Evolutionary conservation across 2,329 filamentous ascomycete genomes (phyloP).

Genomic region (Drechmeria coniospora): DNA sequence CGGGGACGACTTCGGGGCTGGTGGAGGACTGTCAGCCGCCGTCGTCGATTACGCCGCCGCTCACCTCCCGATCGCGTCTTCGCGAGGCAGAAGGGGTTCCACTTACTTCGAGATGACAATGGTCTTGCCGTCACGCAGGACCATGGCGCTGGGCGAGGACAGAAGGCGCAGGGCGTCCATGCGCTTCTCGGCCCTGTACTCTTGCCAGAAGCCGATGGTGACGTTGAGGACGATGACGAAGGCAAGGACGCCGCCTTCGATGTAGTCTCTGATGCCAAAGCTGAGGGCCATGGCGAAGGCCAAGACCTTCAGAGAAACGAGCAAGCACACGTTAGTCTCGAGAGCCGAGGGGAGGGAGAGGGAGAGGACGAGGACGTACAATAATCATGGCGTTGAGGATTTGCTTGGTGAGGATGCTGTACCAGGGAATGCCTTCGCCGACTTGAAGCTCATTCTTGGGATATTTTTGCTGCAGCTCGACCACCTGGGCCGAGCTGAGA

Average conservation of each 20-base stretch:
- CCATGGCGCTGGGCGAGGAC: slow-evolving; percentile 46
- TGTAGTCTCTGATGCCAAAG: slow-evolving; percentile 51
- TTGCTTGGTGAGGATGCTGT: slow-evolving; percentile 59
- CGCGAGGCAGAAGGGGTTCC: background rate
- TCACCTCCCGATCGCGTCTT: too few relatives aligned
- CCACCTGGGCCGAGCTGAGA: slow-evolving; percentile 43
- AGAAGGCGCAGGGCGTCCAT: slow-evolving; percentile 49
- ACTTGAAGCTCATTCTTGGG: slow-evolving; percentile 58
- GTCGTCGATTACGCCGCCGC: background rate
- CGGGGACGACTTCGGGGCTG: slow-evolving; percentile 51
- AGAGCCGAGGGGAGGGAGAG: background rate
- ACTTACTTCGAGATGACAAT: slow-evolving; percentile 42
- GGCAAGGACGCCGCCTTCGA: slow-evolving; percentile 51
- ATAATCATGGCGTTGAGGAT: slow-evolving; percentile 67
- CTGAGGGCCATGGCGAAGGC: slow-evolving; percentile 62
- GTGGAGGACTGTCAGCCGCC: slow-evolving; percentile 5
- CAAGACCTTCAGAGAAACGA: too few relatives aligned
- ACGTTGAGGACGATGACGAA: slow-evolving; percentile 57
- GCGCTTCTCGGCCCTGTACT: slow-evolving; percentile 49
- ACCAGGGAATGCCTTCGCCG: slow-evolving; percentile 49
- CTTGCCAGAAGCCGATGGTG: slow-evolving; percentile 50
- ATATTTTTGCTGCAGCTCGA: slow-evolving; percentile 40
- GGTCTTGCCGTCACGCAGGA: slow-evolving; percentile 43
- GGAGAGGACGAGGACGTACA: slow-evolving; percentile 22
- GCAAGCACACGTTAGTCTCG: background rate